phyloP scores from a whole-genome alignment of 2,329 filamentous ascomycete genomes.

The Ophiocordyceps camponoti-leonardi region DNA sequence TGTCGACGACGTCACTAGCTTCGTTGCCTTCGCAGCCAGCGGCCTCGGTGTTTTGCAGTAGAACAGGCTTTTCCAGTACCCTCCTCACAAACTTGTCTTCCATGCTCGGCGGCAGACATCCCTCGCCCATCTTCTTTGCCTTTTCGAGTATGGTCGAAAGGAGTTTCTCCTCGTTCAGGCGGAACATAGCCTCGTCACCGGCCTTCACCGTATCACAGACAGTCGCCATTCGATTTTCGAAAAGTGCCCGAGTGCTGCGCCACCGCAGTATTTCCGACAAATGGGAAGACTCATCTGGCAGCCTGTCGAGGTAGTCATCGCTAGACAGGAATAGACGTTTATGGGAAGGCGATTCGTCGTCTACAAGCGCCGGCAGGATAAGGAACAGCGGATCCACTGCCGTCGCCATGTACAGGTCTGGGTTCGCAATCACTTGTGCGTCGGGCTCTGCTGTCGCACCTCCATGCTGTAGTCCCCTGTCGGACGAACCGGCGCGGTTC shows the following conservation, averaged over 20 bases:
- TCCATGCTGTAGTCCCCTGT: slow-evolving; percentile 5
- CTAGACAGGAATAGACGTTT: slow-evolving; percentile 51
- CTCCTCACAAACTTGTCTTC: slow-evolving; percentile 72
- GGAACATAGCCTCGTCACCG: slow-evolving; percentile 72
- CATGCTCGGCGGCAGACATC: slow-evolving; percentile 58
- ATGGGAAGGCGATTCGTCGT: slow-evolving; percentile 25
- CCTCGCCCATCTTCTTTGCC: slow-evolving; percentile 47
- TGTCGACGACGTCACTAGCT: slow-evolving; percentile 9
- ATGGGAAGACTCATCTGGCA: slow-evolving; percentile 37
- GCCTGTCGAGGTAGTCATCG: slow-evolving; percentile 54
- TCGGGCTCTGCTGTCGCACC: slow-evolving; percentile 5
- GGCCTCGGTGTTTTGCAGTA: slow-evolving; percentile 38
- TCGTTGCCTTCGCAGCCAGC: slow-evolving; percentile 4
- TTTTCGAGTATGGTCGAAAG: slow-evolving; percentile 49
- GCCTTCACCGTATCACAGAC: slow-evolving; percentile 74
- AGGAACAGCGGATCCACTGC: slow-evolving; percentile 74
- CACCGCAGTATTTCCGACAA: slow-evolving; percentile 37
- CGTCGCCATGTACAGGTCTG: slow-evolving; percentile 71
- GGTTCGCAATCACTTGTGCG: slow-evolving; percentile 36
- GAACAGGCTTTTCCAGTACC: slow-evolving; percentile 58
- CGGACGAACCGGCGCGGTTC: slow-evolving; percentile 5
- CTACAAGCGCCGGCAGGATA: slow-evolving; percentile 51
- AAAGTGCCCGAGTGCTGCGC: slow-evolving; percentile 24
- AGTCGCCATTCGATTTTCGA: slow-evolving; percentile 49
- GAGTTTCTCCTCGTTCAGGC: slow-evolving; percentile 58